A percentile compares a stretch with the other conserved stretches of the same genome.
These are phyloP conservation scores for Phlyctochytrium arcticum DNA, from an alignment of 192 early-diverging fungal genomes.

Conservation along the genomic window DNA sequence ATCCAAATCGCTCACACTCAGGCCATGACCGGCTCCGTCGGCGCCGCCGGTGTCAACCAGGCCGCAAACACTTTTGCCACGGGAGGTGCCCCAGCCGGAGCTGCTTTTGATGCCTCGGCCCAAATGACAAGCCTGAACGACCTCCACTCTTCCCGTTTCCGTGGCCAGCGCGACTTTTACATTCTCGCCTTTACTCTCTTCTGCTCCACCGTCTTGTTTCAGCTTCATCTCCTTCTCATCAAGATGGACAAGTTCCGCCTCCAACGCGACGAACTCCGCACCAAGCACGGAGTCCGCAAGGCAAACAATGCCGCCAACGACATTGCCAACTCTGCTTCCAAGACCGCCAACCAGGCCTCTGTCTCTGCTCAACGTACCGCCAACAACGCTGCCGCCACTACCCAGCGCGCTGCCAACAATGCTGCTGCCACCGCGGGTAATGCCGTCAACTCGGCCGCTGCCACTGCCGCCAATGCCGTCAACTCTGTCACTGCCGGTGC, in stretches of 20 bases:
- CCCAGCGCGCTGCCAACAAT: neutral
- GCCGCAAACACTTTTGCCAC: neutral
- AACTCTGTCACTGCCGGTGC: neutral
- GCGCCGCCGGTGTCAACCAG: neutral
- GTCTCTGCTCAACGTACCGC: no score
- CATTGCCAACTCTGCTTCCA: neutral
- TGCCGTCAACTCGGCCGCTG: neutral
- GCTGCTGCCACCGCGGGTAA: neutral
- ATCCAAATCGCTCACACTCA: constrained; percentile 21
- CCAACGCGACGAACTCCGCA: constrained; percentile 16
- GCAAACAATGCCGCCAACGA: neutral
- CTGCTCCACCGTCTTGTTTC: constrained; percentile 19
- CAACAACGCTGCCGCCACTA: neutral
- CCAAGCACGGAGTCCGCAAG: neutral
- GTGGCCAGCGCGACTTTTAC: constrained; percentile 31
- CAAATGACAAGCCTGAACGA: constrained; percentile 20
- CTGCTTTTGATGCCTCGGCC: constrained; percentile 9
- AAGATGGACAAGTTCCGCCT: constrained; percentile 24
- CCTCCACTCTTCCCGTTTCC: constrained; percentile 25
- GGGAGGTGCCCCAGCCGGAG: neutral
- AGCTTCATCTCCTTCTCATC: constrained; percentile 22
- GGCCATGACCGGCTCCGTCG: neutral
- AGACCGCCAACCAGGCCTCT: neutral
- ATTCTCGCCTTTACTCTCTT: constrained; percentile 27
- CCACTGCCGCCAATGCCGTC: neutral